phyloP scores from a whole-genome alignment of 225 moss, liverwort and hornwort species.

The Polytrichum formosum region DNA sequence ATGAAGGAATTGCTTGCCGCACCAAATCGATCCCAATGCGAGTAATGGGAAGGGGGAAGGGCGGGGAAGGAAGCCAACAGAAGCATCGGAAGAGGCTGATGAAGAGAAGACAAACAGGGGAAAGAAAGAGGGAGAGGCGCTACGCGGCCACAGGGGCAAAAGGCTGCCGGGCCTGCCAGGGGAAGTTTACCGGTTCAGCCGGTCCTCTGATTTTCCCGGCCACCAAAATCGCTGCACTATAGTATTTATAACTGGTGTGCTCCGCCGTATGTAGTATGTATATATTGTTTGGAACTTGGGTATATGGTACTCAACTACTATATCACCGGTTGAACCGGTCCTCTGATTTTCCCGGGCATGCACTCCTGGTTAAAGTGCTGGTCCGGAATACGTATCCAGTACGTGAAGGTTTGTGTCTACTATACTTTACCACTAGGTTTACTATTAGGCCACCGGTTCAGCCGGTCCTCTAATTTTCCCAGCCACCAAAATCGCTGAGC shows the following conservation, averaged over 20 bases:
- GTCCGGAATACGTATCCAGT: too few species aligned
- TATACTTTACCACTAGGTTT: too few species aligned
- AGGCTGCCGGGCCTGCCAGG: not conserved
- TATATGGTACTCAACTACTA: too few species aligned
- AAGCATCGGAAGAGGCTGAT: too few species aligned
- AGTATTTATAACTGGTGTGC: not conserved
- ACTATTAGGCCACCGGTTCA: not conserved
- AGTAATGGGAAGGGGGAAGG: not conserved
- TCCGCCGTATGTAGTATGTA: too few species aligned
- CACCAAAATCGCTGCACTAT: not conserved
- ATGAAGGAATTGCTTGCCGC: not conserved
- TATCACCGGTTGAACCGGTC: not conserved
- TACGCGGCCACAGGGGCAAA: constrained; percentile 9
- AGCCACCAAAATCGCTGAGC: not conserved
- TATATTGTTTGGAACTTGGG: too few species aligned
- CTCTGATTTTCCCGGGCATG: constrained; percentile 29
- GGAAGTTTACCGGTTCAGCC: not conserved
- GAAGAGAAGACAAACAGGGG: not conserved
- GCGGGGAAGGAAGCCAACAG: not conserved
- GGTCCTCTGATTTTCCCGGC: too few species aligned
- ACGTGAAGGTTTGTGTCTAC: too few species aligned
- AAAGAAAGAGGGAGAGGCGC: not conserved
- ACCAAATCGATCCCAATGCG: too few species aligned
- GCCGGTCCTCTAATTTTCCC: too few species aligned
- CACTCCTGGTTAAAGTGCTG: too few species aligned